Base-by-base conservation (phyloP, 352 stramenopile species). In the Phytophthora gonapodyides region DNA sequence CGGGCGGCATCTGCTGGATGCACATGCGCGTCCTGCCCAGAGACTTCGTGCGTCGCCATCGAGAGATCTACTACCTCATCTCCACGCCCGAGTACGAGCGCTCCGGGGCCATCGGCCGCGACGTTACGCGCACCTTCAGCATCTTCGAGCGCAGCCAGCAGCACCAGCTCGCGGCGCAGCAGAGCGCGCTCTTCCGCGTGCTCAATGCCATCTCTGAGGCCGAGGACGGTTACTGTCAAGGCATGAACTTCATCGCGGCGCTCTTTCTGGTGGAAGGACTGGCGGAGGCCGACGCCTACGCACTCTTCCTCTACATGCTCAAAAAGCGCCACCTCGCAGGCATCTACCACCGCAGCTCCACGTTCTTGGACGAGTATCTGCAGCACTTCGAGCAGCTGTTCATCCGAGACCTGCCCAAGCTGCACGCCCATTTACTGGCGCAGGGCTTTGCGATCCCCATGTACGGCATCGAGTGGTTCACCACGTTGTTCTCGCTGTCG, bases 381-480 rank as follows among this genome's bases (percentile, higher is more conserved):
- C 57, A 79, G 31, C 83, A 93, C n/a, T 96, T 96, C 52, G 74
- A 92, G 27, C 49, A 67, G 24, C 87, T 91, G 78, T 80, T 96
- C n/a, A 68, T 82, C 31, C 59, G 61, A 1, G 62, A 90, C 37
- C 67, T 96, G 34, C 87, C 87, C 0, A 82, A 89, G 47, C 53
- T 96, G 7, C 73, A 87, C 36, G 59, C 70, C 1, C 84, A 93
- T 34, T 52, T 96, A 16, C 53, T 83, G 0, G 64, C 58, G 1
- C 82, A 90, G 47, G 87, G 87, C 9, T 96, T 96, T 56, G 61
- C 67, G 8, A 72, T 91, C 24, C 78, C 84, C 7, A 91, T 96
- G 80, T 96, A 92, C 54, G 85, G 83, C 46, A 89, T 96, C 47
- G 87, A 96, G 46, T 96, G 87, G 87, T 94, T 96, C 56, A 96